Evolutionary conservation across 1,284 basidiomycete genomes (phyloP).

Genomic region (Phellopilus nigrolimitatus): DNA sequence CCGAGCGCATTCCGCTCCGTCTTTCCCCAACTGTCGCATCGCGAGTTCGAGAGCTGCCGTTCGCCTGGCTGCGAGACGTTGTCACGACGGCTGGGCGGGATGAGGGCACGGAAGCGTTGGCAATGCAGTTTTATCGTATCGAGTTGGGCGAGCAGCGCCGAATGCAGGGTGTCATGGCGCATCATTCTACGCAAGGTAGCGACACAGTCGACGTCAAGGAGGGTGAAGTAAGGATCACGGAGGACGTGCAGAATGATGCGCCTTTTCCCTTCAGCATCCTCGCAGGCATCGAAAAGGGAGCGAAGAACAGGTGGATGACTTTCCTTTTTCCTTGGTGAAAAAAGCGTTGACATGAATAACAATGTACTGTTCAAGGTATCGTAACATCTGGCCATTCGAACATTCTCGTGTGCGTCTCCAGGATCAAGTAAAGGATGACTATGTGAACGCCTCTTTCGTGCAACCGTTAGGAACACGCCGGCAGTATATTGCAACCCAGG

Average conservation of each 20-base stretch:
- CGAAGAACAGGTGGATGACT: slow-evolving; percentile 79
- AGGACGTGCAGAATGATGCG: slow-evolving; percentile 19
- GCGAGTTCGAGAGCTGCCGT: slow-evolving; percentile 74
- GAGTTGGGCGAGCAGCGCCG: slow-evolving; percentile 88
- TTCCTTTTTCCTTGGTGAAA: neutral
- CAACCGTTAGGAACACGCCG: slow-evolving; percentile 78
- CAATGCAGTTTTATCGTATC: slow-evolving; percentile 87
- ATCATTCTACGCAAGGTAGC: slow-evolving; percentile 65
- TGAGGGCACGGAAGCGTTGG: slow-evolving; percentile 74
- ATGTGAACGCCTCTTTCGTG: slow-evolving; percentile 90
- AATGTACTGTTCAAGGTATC: slow-evolving; percentile 50
- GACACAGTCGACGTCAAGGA: neutral
- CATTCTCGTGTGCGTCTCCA: slow-evolving; percentile 80
- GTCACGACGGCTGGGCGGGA: slow-evolving; percentile 49
- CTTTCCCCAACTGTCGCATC: slow-evolving; percentile 59
- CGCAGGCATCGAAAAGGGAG: slow-evolving; percentile 91
- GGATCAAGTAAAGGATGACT: slow-evolving; percentile 53
- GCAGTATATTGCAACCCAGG: slow-evolving; percentile 95
- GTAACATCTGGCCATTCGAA: slow-evolving; percentile 96
- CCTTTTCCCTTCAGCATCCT: slow-evolving; percentile 89
- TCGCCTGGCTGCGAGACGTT: slow-evolving; percentile 76
- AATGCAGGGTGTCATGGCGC: slow-evolving; percentile 88
- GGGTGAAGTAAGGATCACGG: neutral
- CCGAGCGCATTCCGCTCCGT: slow-evolving; percentile 75
- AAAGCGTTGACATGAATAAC: neutral